Evolutionary conservation across 1,284 basidiomycete genomes (phyloP).

Genomic region (Rhodotorula sp.): DNA sequence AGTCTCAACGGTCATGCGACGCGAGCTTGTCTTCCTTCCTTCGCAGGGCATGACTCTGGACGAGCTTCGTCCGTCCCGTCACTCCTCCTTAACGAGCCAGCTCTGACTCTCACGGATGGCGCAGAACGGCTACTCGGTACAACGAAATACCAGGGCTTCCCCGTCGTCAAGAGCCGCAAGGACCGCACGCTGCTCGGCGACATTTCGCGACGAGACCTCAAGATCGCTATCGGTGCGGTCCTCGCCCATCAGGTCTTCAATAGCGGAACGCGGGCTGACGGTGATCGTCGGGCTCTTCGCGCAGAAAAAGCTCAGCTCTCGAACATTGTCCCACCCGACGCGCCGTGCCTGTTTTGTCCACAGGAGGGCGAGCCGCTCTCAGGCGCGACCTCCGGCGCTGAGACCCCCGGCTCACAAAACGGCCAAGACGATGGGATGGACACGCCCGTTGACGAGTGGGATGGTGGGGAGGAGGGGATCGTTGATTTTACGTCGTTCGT

Average conservation of each 20-base stretch:
- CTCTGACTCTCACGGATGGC: neutral
- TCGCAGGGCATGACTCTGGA: conserved; percentile 73
- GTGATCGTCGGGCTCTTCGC: no score
- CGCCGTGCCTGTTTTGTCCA: conserved; percentile 66
- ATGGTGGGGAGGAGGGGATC: conserved; percentile 45
- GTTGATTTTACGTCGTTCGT: conserved; percentile 88
- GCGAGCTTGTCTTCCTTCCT: conserved; percentile 70
- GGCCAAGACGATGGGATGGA: neutral
- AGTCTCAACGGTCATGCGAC: conserved; percentile 89
- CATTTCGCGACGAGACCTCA: conserved; percentile 80
- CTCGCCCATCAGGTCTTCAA: neutral
- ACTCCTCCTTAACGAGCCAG: neutral
- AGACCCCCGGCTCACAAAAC: neutral
- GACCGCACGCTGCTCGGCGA: conserved; percentile 76
- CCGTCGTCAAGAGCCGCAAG: conserved; percentile 65
- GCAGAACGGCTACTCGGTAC: conserved; percentile 68
- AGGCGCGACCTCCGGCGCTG: neutral
- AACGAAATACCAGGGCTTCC: conserved; percentile 85
- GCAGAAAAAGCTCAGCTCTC: conserved; percentile 70
- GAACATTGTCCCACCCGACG: conserved; percentile 64
- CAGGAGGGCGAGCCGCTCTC: conserved; percentile 37
- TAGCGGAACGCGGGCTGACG: neutral
- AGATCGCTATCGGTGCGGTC: conserved; percentile 74
- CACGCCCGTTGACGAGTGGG: conserved; percentile 40
- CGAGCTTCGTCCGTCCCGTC: conserved; percentile 66